These are phyloP conservation scores for Xerocomus nothofagi DNA, from an alignment of 1,284 basidiomycete species.

Conservation along the genomic window DNA sequence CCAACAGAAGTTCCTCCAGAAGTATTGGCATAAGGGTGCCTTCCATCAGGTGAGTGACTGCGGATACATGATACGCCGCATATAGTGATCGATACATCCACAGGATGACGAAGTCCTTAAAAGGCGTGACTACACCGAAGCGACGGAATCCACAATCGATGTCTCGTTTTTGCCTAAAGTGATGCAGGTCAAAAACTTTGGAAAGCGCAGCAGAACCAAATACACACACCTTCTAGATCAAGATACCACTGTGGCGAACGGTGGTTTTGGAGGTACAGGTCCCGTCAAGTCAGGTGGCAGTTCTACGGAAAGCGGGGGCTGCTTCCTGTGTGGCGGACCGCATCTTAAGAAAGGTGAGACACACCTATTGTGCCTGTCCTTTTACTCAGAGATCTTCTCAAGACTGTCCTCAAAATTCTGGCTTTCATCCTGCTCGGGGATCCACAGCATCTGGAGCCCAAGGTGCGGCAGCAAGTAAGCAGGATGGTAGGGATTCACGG, in stretches of 20 bases:
- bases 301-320: conserved; percentile 63
- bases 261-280: conserved; percentile 69
- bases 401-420: conserved; percentile 78
- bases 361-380: not conserved
- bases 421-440: conserved; percentile 42
- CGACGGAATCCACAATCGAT: conserved; percentile 85
- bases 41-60: conserved; percentile 80
- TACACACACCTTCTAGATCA: conserved; percentile 96
- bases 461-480: conserved; percentile 42
- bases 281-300: conserved; percentile 57
- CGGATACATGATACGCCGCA: not conserved
- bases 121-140: conserved; percentile 84
- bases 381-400: conserved; percentile 5
- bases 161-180: conserved; percentile 86
- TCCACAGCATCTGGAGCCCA: conserved; percentile 49
- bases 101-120: conserved; percentile 89
- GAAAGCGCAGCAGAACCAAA: conserved; percentile 89
- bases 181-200: conserved; percentile 98
- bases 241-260: conserved; percentile 74
- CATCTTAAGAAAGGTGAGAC: conserved; percentile 81
- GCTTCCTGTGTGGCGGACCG: conserved; percentile 89
- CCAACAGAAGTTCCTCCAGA: conserved; percentile 91
- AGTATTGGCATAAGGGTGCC: conserved; percentile 99
- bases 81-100: conserved; percentile 15
- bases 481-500: conserved; percentile 45